Evolutionary conservation across 306 rosid species (phyloP), one percentile per base, ranked within the genome.

Genomic region (Coriaria nepalensis): DNA sequence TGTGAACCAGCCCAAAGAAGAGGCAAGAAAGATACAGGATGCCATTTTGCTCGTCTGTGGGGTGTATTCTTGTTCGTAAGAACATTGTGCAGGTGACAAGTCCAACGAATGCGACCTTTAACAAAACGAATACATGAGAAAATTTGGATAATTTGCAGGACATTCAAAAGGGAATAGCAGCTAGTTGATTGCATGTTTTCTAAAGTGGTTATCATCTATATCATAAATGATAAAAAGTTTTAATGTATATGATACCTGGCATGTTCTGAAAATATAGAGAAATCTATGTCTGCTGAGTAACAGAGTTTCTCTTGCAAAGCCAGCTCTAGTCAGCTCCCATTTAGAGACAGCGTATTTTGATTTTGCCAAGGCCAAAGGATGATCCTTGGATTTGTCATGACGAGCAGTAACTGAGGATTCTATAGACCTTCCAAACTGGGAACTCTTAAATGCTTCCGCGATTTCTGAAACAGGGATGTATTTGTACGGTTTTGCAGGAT

Each of bases 101-200:
- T 66, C 94, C 96, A 58, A 87, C 87, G 39, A 80, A 67, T 55
- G 92, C 94, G 62, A 80, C 96, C 96, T 86, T 66, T 52, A 43
- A 62, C 57, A 67, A 33, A 9, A 9, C 59, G 9, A 37, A 48
- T 38, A 6, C 13, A 51, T 11, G n/a, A 41, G 33, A 9, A 45
- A 53, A 8, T 4, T 9, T 40, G 7, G 36, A 55, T 9, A 37
- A 36, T 44, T 7, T 44, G 29, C n/a, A n/a, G n/a, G n/a, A n/a
- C n/a, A n/a, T n/a, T 35, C 45, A 45, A 43, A 55, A 39, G 33
- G 42, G 33, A 45, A 47, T 63, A 11, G 48, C 12, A 46, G n/a
- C n/a, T n/a, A n/a, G n/a, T n/a, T n/a, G n/a, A n/a, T n/a, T n/a
- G n/a, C n/a, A n/a, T n/a, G n/a, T n/a, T n/a, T n/a, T n/a, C n/a